A percentile compares a stretch with the other conserved stretches of the same genome.
These are phyloP conservation scores for Erigeron philadelphicus DNA, from an alignment of 140 eudicot genomes.

Conservation along the genomic window DNA sequence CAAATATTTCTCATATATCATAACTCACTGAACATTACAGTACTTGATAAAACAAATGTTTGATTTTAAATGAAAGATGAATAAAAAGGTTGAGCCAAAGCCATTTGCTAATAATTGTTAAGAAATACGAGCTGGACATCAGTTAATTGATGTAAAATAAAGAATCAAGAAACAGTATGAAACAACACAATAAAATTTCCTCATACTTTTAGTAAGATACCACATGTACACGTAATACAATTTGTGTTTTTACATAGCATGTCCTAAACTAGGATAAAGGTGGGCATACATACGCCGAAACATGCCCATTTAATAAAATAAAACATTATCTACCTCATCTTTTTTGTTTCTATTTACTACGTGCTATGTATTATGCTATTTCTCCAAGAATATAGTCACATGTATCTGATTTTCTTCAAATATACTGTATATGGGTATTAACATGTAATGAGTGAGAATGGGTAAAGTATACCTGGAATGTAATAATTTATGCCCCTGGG, in stretches of 20 bases:
- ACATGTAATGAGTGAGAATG: slow-evolving; percentile 7
- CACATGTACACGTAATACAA: slow-evolving; percentile 24
- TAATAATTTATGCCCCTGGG: not conserved
- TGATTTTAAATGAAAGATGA: too few relatives aligned
- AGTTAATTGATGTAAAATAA: not conserved
- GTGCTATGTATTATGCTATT: slow-evolving; percentile 20
- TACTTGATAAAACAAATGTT: too few relatives aligned
- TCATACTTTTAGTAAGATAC: slow-evolving; percentile 15
- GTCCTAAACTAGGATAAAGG: slow-evolving; percentile 26
- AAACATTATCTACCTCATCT: slow-evolving; percentile 17
- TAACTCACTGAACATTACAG: too few relatives aligned
- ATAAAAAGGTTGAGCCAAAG: too few relatives aligned
- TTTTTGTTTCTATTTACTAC: slow-evolving; percentile 9
- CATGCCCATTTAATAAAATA: slow-evolving; percentile 22
- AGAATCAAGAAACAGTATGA: slow-evolving; percentile 8
- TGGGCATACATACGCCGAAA: slow-evolving; percentile 19
- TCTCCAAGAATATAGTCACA: slow-evolving; percentile 10
- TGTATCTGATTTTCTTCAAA: slow-evolving; percentile 17
- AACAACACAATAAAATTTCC: not conserved
- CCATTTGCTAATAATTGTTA: too few relatives aligned
- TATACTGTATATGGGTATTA: slow-evolving; percentile 15
- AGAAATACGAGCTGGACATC: too few relatives aligned
- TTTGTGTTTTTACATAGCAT: slow-evolving; percentile 15
- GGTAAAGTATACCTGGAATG: slow-evolving; percentile 23
- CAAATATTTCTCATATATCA: too few relatives aligned